Conservation (phyloP, 2,329 filamentous ascomycete species). For the Alternaria panax region DNA sequence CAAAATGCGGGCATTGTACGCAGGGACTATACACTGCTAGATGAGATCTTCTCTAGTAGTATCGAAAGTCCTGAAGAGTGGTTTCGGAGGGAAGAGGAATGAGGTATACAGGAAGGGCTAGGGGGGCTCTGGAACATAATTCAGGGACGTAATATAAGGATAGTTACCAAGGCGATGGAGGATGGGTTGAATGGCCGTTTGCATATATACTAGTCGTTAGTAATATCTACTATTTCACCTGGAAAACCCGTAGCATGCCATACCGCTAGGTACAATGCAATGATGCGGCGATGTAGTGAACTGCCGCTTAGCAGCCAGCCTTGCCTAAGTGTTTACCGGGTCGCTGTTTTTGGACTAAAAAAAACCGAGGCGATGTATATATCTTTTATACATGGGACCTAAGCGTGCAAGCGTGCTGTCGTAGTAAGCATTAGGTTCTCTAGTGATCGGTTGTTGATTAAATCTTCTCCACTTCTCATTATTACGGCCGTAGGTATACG, state of each 20-base stretch:
- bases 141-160: no score
- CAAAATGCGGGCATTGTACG: conserved; percentile 46
- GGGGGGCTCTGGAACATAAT: no score
- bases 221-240: no score
- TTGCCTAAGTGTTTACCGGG: no score
- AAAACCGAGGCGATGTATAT: background rate
- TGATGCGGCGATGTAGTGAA: no score
- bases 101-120: no score
- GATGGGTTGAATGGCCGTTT: no score
- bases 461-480: background rate
- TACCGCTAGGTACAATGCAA: no score
- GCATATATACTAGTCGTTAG: no score
- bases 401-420: background rate
- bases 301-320: no score
- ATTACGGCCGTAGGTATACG: background rate
- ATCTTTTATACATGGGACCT: background rate
- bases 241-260: no score
- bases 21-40: conserved; percentile 59
- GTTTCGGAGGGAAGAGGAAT: background rate
- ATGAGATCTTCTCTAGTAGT: conserved; percentile 60
- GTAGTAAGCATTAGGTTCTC: background rate
- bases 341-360: background rate
- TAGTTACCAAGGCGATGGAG: no score
- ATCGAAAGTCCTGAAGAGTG: conserved; percentile 43
- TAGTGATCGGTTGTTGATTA: background rate